Evolutionary conservation across 495 filamentous ascomycete species (phyloP).

Genomic region (Penicillium egyptiacum): DNA sequence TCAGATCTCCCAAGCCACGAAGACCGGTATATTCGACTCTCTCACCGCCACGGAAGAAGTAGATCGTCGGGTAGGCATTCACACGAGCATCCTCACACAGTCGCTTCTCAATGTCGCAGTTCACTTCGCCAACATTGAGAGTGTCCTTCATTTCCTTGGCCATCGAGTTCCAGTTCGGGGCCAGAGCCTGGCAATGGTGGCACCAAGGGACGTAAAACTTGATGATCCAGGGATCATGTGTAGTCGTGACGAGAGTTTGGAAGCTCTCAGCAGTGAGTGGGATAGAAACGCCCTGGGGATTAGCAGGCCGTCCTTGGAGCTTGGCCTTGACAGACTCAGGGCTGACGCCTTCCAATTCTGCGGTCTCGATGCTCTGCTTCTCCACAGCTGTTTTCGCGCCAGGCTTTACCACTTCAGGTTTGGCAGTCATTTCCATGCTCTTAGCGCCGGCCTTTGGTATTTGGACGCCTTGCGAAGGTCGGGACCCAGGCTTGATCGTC

Average conservation of each 20-base stretch:
- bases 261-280: slow-evolving; percentile 82
- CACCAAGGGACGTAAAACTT: slow-evolving; percentile 99
- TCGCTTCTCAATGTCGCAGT: slow-evolving; percentile 79
- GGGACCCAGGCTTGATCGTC: slow-evolving; percentile 71
- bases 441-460: slow-evolving; percentile 60
- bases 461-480: slow-evolving; percentile 61
- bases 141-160: slow-evolving; percentile 82
- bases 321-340: slow-evolving; percentile 32
- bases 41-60: slow-evolving; percentile 91
- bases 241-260: slow-evolving; percentile 78
- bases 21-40: slow-evolving; percentile 90
- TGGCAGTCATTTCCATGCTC: slow-evolving; percentile 46
- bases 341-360: slow-evolving; percentile 30
- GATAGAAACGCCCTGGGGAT: slow-evolving; percentile 71
- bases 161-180: slow-evolving; percentile 85
- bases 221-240: slow-evolving; percentile 93
- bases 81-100: slow-evolving; percentile 88
- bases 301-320: slow-evolving; percentile 57
- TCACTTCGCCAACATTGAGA: slow-evolving; percentile 93
- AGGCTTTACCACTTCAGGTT: slow-evolving; percentile 46
- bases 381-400: slow-evolving; percentile 38
- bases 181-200: slow-evolving; percentile 88
- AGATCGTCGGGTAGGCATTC: slow-evolving; percentile 78
- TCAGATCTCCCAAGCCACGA: slow-evolving; percentile 86
- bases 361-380: slow-evolving; percentile 19